These are phyloP conservation scores for Ophiostoma novo-ulmi DNA, from an alignment of 2,329 filamentous ascomycete species.

Conservation along the genomic window DNA sequence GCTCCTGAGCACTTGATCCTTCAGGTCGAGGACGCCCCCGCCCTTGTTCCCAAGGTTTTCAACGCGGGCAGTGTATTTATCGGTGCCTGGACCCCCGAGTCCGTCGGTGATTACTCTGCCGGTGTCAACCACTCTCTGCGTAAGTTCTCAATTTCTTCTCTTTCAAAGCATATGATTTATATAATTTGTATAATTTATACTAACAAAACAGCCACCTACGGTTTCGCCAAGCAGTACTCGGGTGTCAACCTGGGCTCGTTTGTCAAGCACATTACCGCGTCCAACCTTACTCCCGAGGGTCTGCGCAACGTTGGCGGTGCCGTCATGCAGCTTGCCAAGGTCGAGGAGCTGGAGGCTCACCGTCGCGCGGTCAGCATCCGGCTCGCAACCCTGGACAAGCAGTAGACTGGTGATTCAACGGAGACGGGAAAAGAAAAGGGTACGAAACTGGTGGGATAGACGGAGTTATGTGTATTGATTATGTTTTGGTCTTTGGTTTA, in stretches of 20 bases:
- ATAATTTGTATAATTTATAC: not conserved
- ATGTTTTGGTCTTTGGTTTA: not conserved
- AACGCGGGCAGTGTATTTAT: constrained; percentile 97
- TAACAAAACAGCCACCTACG: constrained; percentile 70
- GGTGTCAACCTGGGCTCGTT: constrained; percentile 95
- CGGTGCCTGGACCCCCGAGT: constrained; percentile 94
- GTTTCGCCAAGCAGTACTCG: constrained; percentile 97
- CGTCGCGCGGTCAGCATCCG: constrained; percentile 82
- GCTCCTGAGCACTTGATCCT: constrained; percentile 95
- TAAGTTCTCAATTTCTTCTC: constrained; percentile 49
- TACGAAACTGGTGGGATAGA: not conserved
- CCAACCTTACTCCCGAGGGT: constrained; percentile 79
- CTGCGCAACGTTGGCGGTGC: constrained; percentile 78
- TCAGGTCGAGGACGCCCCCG: constrained; percentile 72
- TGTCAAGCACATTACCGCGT: constrained; percentile 95
- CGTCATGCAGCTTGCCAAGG: constrained; percentile 91
- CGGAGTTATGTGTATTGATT: not conserved
- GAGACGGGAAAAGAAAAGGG: not conserved
- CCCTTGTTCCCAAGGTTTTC: constrained; percentile 70
- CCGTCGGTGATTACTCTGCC: constrained; percentile 94
- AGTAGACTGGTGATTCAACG: not conserved
- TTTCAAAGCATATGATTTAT: not conserved
- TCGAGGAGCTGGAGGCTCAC: constrained; percentile 93
- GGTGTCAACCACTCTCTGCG: constrained; percentile 96
- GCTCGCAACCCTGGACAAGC: constrained; percentile 40